A percentile compares a stretch with the other conserved stretches of the same genome.
Evolutionary conservation across 495 filamentous ascomycete genomes (phyloP).

Genomic region (Letharia lupina): DNA sequence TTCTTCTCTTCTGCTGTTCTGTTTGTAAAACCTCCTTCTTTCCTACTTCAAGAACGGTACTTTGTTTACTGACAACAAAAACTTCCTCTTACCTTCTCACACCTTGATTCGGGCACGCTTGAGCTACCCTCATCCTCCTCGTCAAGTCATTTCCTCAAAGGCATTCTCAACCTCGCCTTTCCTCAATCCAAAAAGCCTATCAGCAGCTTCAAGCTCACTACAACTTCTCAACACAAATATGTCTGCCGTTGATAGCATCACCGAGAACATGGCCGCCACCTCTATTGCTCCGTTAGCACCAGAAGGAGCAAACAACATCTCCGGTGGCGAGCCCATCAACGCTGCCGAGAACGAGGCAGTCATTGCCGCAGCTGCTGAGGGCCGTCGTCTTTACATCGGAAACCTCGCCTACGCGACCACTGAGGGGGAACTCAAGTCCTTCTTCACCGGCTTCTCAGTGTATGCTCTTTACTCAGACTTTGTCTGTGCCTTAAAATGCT

Average conservation of each 20-base stretch:
- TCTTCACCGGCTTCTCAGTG: constrained; percentile 97
- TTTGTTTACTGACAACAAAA: constrained; percentile 23
- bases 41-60: constrained; percentile 16
- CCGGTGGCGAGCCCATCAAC: constrained; percentile 58
- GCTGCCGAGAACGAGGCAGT: constrained; percentile 75
- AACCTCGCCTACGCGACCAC: constrained; percentile 99
- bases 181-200: constrained; percentile 32
- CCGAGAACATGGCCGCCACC: constrained; percentile 42
- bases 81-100: constrained; percentile 18
- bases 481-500: constrained; percentile 18
- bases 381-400: constrained; percentile 97
- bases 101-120: constrained; percentile 65
- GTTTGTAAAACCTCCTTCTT: constrained; percentile 6
- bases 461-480: constrained; percentile 33
- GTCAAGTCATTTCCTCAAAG: constrained; percentile 47
- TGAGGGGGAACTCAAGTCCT: constrained; percentile 98
- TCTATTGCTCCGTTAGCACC: constrained; percentile 46
- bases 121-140: constrained; percentile 64
- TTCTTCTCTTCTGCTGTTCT: background rate
- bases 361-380: constrained; percentile 92
- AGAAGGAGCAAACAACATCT: constrained; percentile 62
- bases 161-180: constrained; percentile 36
- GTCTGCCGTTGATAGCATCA: constrained; percentile 49
- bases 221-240: constrained; percentile 40
- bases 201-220: constrained; percentile 25